phyloP scores from a whole-genome alignment of 768 basidiomycete species.

The Panaeolus papilionaceus region DNA sequence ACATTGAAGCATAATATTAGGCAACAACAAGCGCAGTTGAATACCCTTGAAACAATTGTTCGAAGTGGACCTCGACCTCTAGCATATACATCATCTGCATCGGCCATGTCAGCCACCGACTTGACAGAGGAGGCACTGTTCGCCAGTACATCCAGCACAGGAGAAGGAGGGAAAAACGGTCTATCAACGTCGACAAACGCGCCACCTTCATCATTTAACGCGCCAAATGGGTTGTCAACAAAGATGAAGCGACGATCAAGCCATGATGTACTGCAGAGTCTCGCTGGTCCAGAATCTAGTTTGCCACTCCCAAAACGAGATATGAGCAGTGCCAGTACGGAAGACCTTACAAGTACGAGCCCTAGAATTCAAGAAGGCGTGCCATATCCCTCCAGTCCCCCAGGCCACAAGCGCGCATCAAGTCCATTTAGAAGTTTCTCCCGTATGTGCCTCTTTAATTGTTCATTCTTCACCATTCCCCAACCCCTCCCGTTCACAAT shows the following conservation, averaged over 20 bases:
- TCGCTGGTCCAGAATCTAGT: conserved; percentile 80
- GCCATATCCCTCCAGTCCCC: conserved; percentile 46
- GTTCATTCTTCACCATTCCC: not conserved
- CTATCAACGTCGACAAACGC: conserved; percentile 29
- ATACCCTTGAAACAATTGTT: conserved; percentile 70
- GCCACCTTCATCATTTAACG: conserved; percentile 40
- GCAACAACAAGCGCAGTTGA: conserved; percentile 83
- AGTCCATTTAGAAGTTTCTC: conserved; percentile 24
- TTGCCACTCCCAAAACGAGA: conserved; percentile 74
- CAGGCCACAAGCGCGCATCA: conserved; percentile 27
- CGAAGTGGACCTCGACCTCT: conserved; percentile 68
- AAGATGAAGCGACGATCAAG: conserved; percentile 70
- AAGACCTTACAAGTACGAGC: conserved; percentile 36
- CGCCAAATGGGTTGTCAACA: conserved; percentile 30
- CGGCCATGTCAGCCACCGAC: conserved; percentile 42
- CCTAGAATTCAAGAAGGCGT: conserved; percentile 71
- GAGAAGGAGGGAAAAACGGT: conserved; percentile 21
- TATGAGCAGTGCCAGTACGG: conserved; percentile 45
- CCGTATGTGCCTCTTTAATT: conserved; percentile 20
- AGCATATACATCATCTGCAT: not conserved
- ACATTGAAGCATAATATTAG: conserved; percentile 83
- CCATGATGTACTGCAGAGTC: conserved; percentile 70
- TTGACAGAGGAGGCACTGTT: conserved; percentile 39
- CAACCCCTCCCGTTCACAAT: conserved; percentile 10
- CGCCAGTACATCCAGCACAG: conserved; percentile 21